Evolutionary conservation across 2,329 filamentous ascomycete genomes (phyloP).

Genomic region (Diaporthe longicolla): DNA sequence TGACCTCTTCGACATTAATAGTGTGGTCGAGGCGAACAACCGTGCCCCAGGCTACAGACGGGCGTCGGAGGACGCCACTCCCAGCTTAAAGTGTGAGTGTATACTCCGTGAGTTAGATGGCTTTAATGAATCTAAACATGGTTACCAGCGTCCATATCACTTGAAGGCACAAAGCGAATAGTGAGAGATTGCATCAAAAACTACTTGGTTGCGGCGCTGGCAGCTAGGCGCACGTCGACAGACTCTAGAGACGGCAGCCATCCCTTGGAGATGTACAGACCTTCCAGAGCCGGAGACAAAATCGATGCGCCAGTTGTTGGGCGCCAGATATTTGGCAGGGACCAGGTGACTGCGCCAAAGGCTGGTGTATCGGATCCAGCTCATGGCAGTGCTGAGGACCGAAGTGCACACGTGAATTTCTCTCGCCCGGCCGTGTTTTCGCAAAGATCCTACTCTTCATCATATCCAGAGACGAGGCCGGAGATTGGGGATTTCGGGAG

Average conservation of each 20-base stretch:
- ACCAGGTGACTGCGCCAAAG: constrained; percentile 24
- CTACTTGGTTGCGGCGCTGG: constrained; percentile 53
- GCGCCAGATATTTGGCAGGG: constrained; percentile 3
- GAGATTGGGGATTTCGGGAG: constrained; percentile 37
- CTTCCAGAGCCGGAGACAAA: not conserved
- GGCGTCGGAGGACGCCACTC: constrained; percentile 44
- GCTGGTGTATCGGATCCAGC: constrained; percentile 34
- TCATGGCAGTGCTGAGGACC: constrained; percentile 44
- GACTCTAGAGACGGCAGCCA: constrained; percentile 35
- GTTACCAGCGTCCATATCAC: constrained; percentile 60
- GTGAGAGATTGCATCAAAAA: constrained; percentile 56
- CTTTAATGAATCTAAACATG: constrained; percentile 23
- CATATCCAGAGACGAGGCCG: constrained; percentile 57
- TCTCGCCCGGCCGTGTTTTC: constrained; percentile 13
- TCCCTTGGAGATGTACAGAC: constrained; percentile 28
- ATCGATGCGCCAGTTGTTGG: constrained; percentile 5
- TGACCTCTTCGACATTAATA: constrained; percentile 67
- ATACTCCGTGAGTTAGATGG: not conserved
- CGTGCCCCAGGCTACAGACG: constrained; percentile 21
- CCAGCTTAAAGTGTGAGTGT: constrained; percentile 39
- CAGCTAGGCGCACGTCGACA: constrained; percentile 31
- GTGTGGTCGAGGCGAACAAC: constrained; percentile 32
- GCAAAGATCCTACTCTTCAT: constrained; percentile 61
- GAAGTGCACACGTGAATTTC: constrained; percentile 46
- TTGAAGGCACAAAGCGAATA: constrained; percentile 71